Percentiles rank a stretch among this genome's conserved stretches.
phyloP scores from a whole-genome alignment of 768 basidiomycete genomes.

The Auriscalpium orientale region DNA sequence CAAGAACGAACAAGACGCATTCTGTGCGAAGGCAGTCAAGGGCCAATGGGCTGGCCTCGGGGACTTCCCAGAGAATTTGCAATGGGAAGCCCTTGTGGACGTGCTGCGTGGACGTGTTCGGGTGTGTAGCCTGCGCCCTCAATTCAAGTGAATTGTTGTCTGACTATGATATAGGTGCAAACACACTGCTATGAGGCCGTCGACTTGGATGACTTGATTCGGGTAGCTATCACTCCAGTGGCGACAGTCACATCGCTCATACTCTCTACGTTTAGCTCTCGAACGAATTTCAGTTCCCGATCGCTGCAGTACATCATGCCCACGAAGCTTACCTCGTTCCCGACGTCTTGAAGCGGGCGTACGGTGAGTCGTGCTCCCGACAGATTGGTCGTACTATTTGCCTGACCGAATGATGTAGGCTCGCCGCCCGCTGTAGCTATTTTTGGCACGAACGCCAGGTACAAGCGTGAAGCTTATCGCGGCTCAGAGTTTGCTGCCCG shows the following conservation, averaged over 20 bases:
- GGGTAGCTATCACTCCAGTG: constrained; percentile 15
- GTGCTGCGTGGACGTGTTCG: constrained; percentile 74
- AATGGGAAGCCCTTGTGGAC: constrained; percentile 76
- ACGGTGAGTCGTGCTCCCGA: constrained; percentile 15
- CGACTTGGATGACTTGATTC: constrained; percentile 44
- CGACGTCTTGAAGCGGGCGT: constrained; percentile 68
- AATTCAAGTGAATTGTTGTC: neutral
- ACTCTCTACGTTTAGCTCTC: constrained; percentile 45
- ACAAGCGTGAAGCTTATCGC: constrained; percentile 56
- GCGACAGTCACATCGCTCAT: neutral
- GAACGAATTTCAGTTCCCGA: constrained; percentile 83
- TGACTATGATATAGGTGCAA: constrained; percentile 32
- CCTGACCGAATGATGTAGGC: constrained; percentile 22
- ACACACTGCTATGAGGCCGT: constrained; percentile 59
- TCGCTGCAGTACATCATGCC: constrained; percentile 82
- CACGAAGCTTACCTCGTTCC: constrained; percentile 90
- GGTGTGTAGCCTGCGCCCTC: constrained; percentile 26
- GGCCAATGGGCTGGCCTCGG: constrained; percentile 43
- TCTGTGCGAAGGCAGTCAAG: constrained; percentile 42
- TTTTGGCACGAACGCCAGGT: constrained; percentile 68
- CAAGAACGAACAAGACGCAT: constrained; percentile 61
- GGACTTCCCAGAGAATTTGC: constrained; percentile 61
- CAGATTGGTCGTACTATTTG: neutral
- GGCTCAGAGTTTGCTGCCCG: constrained; percentile 59
- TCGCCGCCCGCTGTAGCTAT: constrained; percentile 67